Percentiles rank a stretch among this genome's conserved stretches.
These are phyloP conservation scores for Coffea humblotiana DNA, from an alignment of 305 asterid species.

Conservation along the genomic window DNA sequence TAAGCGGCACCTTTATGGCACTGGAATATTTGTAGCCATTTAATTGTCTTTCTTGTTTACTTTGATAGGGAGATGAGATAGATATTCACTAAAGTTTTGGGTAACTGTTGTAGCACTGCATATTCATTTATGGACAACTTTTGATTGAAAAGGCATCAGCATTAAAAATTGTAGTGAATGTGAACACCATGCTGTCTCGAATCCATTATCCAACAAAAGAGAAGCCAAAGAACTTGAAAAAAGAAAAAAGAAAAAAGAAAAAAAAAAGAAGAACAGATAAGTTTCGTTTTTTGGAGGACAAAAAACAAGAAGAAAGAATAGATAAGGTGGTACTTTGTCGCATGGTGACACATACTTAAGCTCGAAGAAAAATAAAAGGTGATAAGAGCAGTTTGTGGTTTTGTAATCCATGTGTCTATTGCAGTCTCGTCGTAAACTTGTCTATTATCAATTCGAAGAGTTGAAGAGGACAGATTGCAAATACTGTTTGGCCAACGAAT, in stretches of 20 bases:
- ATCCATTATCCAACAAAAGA: neutral
- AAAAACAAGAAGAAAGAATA: too few relatives aligned
- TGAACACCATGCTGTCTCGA: neutral
- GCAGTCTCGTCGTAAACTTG: neutral
- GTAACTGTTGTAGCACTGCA: neutral
- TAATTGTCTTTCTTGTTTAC: neutral
- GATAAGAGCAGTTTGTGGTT: neutral
- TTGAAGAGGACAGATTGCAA: neutral
- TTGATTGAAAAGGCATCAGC: neutral
- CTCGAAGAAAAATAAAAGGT: neutral
- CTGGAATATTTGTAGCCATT: neutral
- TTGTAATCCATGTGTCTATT: neutral
- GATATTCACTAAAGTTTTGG: neutral
- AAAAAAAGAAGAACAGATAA: neutral
- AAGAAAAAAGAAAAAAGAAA: neutral
- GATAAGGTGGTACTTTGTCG: neutral
- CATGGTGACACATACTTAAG: neutral
- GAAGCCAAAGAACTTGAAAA: neutral
- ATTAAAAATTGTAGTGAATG: neutral
- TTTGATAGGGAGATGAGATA: neutral
- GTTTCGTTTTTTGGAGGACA: too few relatives aligned
- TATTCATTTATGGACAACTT: neutral
- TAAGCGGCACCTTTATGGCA: neutral
- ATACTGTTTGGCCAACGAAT: too few relatives aligned
- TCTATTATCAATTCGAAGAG: neutral